Evolutionary conservation across 306 rosid genomes (phyloP).

Genomic region (Dryas alaskensis): DNA sequence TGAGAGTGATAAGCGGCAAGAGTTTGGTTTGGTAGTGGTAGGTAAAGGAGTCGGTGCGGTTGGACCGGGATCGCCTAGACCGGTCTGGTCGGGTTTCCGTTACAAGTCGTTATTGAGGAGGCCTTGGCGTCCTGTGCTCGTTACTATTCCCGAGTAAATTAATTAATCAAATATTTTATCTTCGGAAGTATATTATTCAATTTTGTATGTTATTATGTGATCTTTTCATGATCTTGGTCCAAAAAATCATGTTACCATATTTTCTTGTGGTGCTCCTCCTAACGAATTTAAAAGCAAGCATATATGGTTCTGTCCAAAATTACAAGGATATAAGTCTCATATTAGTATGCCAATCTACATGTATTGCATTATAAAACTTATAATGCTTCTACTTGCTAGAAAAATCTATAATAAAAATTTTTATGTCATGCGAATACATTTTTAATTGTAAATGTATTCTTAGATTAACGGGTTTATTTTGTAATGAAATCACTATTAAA

Average conservation of each 20-base stretch:
- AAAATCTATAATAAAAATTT: no score
- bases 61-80: slow-evolving; percentile 47
- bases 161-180: neutral
- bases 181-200: neutral
- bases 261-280: no score
- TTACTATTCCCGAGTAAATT: slow-evolving; percentile 56
- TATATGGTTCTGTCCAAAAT: no score
- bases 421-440: no score
- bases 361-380: neutral
- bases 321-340: no score
- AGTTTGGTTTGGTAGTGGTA: slow-evolving; percentile 20
- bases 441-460: no score
- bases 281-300: no score
- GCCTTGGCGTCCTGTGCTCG: slow-evolving; percentile 79
- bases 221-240: neutral
- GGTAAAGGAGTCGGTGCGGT: slow-evolving; percentile 14
- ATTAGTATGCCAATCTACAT: no score
- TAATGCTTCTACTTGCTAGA: neutral
- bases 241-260: no score
- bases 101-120: slow-evolving; percentile 59
- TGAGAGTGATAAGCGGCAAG: neutral
- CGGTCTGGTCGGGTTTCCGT: slow-evolving; percentile 70
- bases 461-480: no score
- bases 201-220: neutral
- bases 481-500: no score